Conservation (phyloP, 305 asterid genomes). For the Fraxinus dipetala region DNA sequence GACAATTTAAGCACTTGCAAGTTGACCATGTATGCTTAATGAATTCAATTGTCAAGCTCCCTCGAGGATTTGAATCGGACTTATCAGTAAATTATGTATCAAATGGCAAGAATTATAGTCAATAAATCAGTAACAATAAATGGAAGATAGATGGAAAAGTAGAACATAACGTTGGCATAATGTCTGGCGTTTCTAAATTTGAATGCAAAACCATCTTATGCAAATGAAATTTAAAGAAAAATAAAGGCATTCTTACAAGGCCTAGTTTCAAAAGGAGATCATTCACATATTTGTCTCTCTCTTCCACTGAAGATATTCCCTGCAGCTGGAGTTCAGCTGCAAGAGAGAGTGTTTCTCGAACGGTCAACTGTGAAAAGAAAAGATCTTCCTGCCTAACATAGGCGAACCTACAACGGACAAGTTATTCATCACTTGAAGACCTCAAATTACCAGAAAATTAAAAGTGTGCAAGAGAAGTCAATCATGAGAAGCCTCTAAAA, state of each 20-base stretch:
- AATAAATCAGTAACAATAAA: constrained; percentile 7
- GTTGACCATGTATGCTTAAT: background rate
- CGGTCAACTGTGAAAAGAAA: constrained; percentile 98
- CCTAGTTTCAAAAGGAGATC: constrained; percentile 76
- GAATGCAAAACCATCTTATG: background rate
- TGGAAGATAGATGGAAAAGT: background rate
- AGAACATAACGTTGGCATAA: background rate
- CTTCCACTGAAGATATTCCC: constrained; percentile 62
- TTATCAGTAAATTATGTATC: background rate
- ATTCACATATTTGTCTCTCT: constrained; percentile 74
- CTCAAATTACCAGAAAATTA: constrained; percentile 12
- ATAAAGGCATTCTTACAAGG: constrained; percentile 55
- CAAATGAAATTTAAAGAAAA: constrained; percentile 12
- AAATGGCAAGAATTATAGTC: background rate
- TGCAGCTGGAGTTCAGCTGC: constrained; percentile 96
- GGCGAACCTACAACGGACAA: constrained; percentile 64
- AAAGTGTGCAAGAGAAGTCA: background rate
- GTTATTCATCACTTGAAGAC: constrained; percentile 13
- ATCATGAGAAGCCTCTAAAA: background rate
- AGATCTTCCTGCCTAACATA: constrained; percentile 95
- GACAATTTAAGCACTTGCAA: background rate
- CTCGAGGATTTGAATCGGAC: background rate
- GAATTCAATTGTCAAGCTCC: background rate
- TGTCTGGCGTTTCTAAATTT: constrained; percentile 6
- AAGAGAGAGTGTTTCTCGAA: constrained; percentile 90